These are phyloP conservation scores for Raphidocelis subcapitata DNA, from an alignment of 139 green algal genomes.

Conservation along the genomic window DNA sequence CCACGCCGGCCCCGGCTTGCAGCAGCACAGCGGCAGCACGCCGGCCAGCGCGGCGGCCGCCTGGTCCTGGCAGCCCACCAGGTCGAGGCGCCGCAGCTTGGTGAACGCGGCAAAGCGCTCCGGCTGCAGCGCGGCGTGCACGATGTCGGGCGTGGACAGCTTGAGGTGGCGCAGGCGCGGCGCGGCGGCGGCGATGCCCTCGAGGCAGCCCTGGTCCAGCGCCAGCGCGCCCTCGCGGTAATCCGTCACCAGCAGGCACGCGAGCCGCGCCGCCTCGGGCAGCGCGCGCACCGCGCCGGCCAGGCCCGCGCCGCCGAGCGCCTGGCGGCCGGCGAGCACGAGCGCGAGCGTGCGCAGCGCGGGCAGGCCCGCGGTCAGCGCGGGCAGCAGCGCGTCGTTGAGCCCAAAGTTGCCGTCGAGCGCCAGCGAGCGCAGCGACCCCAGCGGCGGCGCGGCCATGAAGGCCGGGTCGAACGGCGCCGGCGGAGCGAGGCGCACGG, in stretches of 20 bases:
- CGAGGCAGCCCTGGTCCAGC: conserved; percentile 13
- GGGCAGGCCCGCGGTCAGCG: neutral
- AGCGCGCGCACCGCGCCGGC: neutral
- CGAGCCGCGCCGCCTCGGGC: neutral
- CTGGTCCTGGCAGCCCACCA: conserved; percentile 33
- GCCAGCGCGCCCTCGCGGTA: conserved; percentile 22
- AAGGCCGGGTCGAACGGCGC: neutral
- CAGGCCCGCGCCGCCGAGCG: conserved; percentile 8
- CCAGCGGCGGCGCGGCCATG: conserved; percentile 1
- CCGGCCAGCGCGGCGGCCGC: conserved; percentile 13
- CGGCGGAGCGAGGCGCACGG: conserved; percentile 12
- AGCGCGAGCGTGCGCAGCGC: conserved; percentile 9
- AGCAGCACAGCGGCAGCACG: conserved; percentile 29
- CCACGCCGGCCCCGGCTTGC: conserved; percentile 17
- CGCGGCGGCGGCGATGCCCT: conserved; percentile 6
- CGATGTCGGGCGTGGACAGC: conserved; percentile 25
- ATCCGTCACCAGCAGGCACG: conserved; percentile 14
- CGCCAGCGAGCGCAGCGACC: conserved; percentile 7
- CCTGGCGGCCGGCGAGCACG: conserved; percentile 25
- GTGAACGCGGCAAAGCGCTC: conserved; percentile 12
- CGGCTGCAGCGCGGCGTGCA: conserved; percentile 26
- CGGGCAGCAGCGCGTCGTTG: conserved; percentile 4
- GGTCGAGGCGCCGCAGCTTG: conserved; percentile 22
- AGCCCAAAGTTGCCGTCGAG: conserved; percentile 31
- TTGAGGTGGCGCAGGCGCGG: conserved; percentile 17